Conservation (phyloP, 2,329 filamentous ascomycete species). For the Zarea fungicola region DNA sequence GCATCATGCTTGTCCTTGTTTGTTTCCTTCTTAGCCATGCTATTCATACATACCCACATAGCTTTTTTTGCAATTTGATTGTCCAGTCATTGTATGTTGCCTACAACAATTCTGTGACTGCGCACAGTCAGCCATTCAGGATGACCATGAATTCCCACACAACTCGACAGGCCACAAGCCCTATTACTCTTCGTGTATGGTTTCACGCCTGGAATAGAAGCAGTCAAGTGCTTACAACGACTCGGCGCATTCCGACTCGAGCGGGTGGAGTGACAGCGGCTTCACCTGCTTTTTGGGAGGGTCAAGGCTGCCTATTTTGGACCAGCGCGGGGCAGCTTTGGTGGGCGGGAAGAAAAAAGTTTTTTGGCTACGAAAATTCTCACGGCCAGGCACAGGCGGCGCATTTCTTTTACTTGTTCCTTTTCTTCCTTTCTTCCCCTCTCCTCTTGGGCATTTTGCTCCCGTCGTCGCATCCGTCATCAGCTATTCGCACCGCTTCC, state of each 20-base stretch:
- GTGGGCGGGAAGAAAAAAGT: slow-evolving; percentile 7
- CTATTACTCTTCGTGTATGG: no score
- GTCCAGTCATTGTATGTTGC: no score
- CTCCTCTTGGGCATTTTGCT: slow-evolving; percentile 19
- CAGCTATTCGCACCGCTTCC: not conserved
- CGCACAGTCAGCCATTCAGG: no score
- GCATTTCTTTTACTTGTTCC: slow-evolving; percentile 7
- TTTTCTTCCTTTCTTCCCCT: slow-evolving; percentile 10
- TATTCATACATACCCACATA: slow-evolving; percentile 1
- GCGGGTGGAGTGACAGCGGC: slow-evolving; percentile 1
- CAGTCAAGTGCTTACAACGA: no score
- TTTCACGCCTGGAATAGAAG: no score
- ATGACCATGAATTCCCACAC: no score
- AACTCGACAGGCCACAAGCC: no score
- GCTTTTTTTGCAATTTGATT: no score
- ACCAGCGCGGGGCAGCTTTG: slow-evolving; percentile 7
- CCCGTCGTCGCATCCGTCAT: not conserved
- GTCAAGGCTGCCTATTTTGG: slow-evolving; percentile 6
- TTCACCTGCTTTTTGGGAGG: not conserved
- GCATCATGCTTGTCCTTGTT: not conserved
- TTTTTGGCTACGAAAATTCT: slow-evolving; percentile 11
- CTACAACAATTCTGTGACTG: no score
- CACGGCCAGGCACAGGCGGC: not conserved
- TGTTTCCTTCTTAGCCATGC: not conserved
- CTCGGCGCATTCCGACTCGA: no score